phyloP scores from a whole-genome alignment of 1,284 basidiomycete species.

The Cutaneotrichosporon sp. region DNA sequence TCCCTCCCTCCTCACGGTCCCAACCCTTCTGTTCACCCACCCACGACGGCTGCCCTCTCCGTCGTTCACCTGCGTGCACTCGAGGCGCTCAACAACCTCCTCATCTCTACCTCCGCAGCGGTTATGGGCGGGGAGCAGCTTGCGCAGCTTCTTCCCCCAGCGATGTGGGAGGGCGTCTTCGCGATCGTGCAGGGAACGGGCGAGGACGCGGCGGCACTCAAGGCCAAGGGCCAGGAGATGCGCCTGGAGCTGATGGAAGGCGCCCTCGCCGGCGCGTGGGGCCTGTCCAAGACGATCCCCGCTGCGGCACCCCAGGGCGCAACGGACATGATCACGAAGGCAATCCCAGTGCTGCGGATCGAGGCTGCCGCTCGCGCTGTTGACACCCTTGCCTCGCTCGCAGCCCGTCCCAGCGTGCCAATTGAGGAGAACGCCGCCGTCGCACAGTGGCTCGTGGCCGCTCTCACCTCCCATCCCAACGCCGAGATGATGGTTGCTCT shows the following conservation, averaged over 20 bases:
- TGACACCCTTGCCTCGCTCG: slow-evolving; percentile 76
- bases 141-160: slow-evolving; percentile 56
- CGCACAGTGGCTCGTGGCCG: slow-evolving; percentile 30
- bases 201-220: slow-evolving; percentile 37
- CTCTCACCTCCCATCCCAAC: slow-evolving; percentile 55
- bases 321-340: slow-evolving; percentile 64
- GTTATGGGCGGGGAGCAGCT: slow-evolving; percentile 16
- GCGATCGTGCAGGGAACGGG: slow-evolving; percentile 57
- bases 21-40: slow-evolving; percentile 69
- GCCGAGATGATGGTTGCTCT: slow-evolving; percentile 77
- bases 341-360: slow-evolving; percentile 62
- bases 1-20: slow-evolving; percentile 73
- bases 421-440: slow-evolving; percentile 62
- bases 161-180: slow-evolving; percentile 76
- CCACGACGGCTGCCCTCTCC: slow-evolving; percentile 76
- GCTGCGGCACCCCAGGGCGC: slow-evolving; percentile 55
- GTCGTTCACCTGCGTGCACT: slow-evolving; percentile 78
- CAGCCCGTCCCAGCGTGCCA: slow-evolving; percentile 62
- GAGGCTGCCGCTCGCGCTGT: slow-evolving; percentile 69
- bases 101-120: slow-evolving; percentile 61
- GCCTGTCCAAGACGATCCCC: slow-evolving; percentile 39
- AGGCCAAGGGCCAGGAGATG: slow-evolving; percentile 50
- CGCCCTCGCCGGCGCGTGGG: slow-evolving; percentile 53
- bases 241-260: slow-evolving; percentile 51
- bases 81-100: slow-evolving; percentile 87